These are phyloP conservation scores for Odontarrhena argentea DNA, from an alignment of 345 rosid genomes.

Conservation along the genomic window DNA sequence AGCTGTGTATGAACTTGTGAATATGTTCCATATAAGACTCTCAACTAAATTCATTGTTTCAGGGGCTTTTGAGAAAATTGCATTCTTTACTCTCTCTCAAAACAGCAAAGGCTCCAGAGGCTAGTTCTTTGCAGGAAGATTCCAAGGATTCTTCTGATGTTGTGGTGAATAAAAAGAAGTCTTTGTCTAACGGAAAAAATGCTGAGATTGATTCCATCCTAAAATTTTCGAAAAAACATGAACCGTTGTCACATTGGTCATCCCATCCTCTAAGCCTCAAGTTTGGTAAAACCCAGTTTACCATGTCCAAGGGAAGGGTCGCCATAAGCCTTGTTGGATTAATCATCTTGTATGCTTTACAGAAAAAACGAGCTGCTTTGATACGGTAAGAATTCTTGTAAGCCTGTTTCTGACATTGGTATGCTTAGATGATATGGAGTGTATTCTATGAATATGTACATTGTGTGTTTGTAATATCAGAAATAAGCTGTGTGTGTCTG, in stretches of 20 bases:
- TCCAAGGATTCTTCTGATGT: constrained; percentile 29
- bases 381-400: constrained; percentile 48
- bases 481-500: neutral
- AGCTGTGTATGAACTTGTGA: constrained; percentile 21
- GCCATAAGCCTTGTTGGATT: constrained; percentile 58
- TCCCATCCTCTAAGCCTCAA: constrained; percentile 57
- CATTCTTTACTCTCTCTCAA: constrained; percentile 56
- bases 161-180: constrained; percentile 40
- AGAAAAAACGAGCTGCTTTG: constrained; percentile 57
- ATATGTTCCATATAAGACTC: constrained; percentile 1
- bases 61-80: constrained; percentile 78
- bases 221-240: constrained; percentile 45
- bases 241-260: constrained; percentile 52
- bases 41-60: constrained; percentile 21
- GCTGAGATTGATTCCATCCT: constrained; percentile 25
- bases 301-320: constrained; percentile 56
- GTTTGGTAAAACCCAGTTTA: constrained; percentile 51
- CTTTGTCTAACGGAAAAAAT: constrained; percentile 26
- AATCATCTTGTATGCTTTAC: constrained; percentile 51
- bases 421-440: constrained; percentile 5
- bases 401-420: neutral
- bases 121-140: constrained; percentile 40
- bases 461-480: neutral
- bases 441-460: constrained; percentile 1
- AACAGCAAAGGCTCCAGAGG: constrained; percentile 42